phyloP scores from a whole-genome alignment of 1,284 basidiomycete species.

The Rhodotorula sp. region DNA sequence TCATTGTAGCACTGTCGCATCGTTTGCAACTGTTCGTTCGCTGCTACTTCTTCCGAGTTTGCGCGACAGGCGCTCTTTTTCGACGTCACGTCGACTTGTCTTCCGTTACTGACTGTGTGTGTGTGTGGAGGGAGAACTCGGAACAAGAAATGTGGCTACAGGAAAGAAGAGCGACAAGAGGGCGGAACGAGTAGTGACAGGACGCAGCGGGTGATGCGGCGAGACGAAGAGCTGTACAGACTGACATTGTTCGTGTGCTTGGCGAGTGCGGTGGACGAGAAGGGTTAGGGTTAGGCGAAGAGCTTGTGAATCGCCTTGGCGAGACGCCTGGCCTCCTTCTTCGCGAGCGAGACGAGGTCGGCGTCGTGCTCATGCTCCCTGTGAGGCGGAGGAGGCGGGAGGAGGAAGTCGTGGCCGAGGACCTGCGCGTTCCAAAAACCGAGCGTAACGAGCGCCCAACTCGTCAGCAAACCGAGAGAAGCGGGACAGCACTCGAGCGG shows the following conservation, averaged over 20 bases:
- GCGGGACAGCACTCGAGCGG: too few relatives aligned
- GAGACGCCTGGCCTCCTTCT: slow-evolving; percentile 5
- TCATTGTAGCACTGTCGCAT: slow-evolving; percentile 1
- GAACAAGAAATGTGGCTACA: too few relatives aligned
- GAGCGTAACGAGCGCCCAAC: not conserved
- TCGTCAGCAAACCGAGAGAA: not conserved
- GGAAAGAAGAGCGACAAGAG: too few relatives aligned
- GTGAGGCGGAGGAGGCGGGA: slow-evolving; percentile 40
- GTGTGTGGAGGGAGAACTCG: too few relatives aligned
- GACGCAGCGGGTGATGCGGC: not conserved
- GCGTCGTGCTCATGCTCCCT: slow-evolving; percentile 1
- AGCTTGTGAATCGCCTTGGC: slow-evolving; percentile 8
- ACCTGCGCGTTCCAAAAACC: slow-evolving; percentile 13
- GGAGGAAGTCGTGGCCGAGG: slow-evolving; percentile 28
- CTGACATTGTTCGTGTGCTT: not conserved
- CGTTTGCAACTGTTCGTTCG: too few relatives aligned
- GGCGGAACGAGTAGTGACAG: too few relatives aligned
- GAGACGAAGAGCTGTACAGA: not conserved
- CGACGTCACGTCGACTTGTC: too few relatives aligned
- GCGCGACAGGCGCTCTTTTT: too few relatives aligned
- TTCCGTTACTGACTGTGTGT: too few relatives aligned
- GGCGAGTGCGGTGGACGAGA: not conserved
- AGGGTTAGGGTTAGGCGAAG: slow-evolving; percentile 20
- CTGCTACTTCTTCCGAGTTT: too few relatives aligned
- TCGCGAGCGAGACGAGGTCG: not conserved